Evolutionary conservation across 2,329 filamentous ascomycete species (phyloP).

Genomic region (Graphiopsis chlorocephala): DNA sequence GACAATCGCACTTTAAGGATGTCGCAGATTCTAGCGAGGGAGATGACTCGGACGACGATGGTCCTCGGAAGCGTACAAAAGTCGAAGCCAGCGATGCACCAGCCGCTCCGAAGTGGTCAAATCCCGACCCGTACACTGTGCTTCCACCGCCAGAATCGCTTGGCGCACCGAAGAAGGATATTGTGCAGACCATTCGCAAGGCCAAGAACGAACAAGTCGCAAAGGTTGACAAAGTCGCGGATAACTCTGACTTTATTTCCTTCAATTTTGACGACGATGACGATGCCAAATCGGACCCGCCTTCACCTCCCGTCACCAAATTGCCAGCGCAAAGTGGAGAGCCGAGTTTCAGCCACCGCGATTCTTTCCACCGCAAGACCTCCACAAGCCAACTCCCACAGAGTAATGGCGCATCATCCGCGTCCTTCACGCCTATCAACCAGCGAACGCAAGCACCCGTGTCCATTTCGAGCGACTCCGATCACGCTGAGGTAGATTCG

Average conservation of each 20-base stretch:
- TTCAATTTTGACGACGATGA: slow-evolving; percentile 49
- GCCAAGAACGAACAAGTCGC: slow-evolving; percentile 67
- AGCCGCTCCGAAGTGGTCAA: slow-evolving; percentile 77
- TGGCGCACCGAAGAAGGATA: slow-evolving; percentile 73
- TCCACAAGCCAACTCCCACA: neutral
- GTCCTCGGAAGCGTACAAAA: slow-evolving; percentile 32
- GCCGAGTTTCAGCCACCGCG: slow-evolving; percentile 34
- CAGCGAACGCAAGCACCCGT: slow-evolving; percentile 1
- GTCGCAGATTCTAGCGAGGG: slow-evolving; percentile 40
- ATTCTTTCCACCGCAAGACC: slow-evolving; percentile 28
- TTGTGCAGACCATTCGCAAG: slow-evolving; percentile 89
- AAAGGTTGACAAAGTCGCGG: slow-evolving; percentile 40
- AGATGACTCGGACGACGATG: slow-evolving; percentile 33
- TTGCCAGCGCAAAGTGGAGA: slow-evolving; percentile 5
- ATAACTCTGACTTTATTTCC: slow-evolving; percentile 82
- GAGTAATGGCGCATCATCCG: neutral
- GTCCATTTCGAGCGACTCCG: slow-evolving; percentile 5
- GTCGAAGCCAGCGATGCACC: slow-evolving; percentile 16
- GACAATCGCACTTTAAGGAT: slow-evolving; percentile 42
- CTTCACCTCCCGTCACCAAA: slow-evolving; percentile 5
- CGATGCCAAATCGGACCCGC: slow-evolving; percentile 36
- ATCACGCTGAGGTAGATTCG: neutral
- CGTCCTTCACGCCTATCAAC: slow-evolving; percentile 1
- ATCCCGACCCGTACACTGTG: slow-evolving; percentile 89
- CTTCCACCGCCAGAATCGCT: slow-evolving; percentile 75